Base-by-base conservation (phyloP, 2,329 filamentous ascomycete genomes). In the Xylaria sp. region DNA sequence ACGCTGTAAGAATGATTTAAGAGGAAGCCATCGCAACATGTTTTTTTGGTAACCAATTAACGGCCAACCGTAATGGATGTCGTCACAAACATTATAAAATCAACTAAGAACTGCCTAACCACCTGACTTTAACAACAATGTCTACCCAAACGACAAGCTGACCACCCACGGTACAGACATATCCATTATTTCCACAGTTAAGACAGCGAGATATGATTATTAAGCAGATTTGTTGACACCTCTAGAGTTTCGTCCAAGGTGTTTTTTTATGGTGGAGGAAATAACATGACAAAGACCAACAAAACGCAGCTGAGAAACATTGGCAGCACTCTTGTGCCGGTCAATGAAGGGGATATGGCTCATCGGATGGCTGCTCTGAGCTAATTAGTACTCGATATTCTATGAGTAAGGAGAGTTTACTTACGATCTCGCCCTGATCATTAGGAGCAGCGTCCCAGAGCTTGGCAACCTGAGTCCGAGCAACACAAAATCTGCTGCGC, bases 381-480 rank as follows among this genome's bases (percentile, higher is more conserved):
- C 46, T 48, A 54, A 8, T 28, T 13, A 44, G 34, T 65, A 15
- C 51, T 25, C 15, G 2, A 20, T 56, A 18, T 18, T 8, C 2
- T 3, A 34, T 56, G 12, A n/a, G 32, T 32, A 5, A 4, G 37
- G 9, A 18, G 13, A 66, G 28, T 8, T 28, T 2, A 48, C 64
- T 59, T 54, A 64, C 68, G 10, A 10, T 55, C 28, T 18, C 4
- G 20, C 56, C n/a, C 34, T 2, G 50, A 32, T 65, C n/a, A 65
- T 7, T 13, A 6, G 57, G 48, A 44, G 51, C 68, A 70, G 34
- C 28, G 9, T 23, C 65, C 68, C 6, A 63, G 34, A 23, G 8
- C 1, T 18, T 57, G 41, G 18, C 69, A 71, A 1, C 66, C 66
- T 18, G 50, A 41, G 54, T 71, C 66, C 6, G 69, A 69, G 63